Base-by-base conservation (phyloP, 805 yeast species). In the Nakazawaea populi region DNA sequence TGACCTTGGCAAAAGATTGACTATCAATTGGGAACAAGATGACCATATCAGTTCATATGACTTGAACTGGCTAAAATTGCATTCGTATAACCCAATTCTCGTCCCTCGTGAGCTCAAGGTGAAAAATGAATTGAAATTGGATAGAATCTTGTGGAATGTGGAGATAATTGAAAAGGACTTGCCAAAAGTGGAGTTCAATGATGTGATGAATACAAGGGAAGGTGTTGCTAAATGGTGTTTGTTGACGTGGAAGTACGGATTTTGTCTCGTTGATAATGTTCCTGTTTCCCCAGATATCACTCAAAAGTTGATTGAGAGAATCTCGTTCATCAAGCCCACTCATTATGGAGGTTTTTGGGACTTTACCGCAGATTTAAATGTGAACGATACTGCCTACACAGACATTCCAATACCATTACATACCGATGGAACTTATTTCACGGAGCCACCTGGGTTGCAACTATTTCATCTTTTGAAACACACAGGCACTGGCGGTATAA, bases 281-380 rank as follows among this genome's bases (percentile, higher is more conserved):
- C 89, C 89, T 1, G 79, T 72, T 4, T 70, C 72, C 12, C 79
- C 87, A 1, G 79, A 77, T 55, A 83, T 71, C 24, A 84, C 90
- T 1, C 75, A 83, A 57, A 65, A 67, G 54, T 70, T 84, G 53
- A 75, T 82, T 50, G 80, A 81, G 55, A 66, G 77, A 56, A 74
- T 84, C 54, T 73, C 82, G 50, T 82, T 79, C 60, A 76, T 83
- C 46, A 70, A 86, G 41, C 82, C 82, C 29, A 84, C 90, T 1
- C 90, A 84, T 60, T 84, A 85, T 56, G 89, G 89, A n/a, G 89
- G 87, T 1, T 83, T 85, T 66, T 85, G 89, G 89, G 88, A 83
- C 60, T 84, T 85, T 64, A 84, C 89, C 9, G 74, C 87, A 4
- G 87, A 84, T 58, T 68, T 84, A 58, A 73, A 82, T 44, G 81